These are phyloP conservation scores for Kazachstania taianensis DNA, from an alignment of 805 yeast genomes.

Conservation along the genomic window DNA sequence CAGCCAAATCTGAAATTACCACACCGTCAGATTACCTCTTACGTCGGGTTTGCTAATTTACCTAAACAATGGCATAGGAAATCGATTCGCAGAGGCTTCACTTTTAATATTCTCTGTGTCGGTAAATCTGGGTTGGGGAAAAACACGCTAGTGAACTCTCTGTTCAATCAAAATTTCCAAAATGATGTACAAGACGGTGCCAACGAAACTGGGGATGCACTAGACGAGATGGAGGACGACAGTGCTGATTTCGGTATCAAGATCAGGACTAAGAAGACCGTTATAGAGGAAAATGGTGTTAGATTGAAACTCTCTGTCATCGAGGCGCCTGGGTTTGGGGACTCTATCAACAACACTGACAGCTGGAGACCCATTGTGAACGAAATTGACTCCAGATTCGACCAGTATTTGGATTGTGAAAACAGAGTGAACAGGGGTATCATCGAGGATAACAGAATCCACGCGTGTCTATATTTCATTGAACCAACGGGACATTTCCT, in stretches of 20 bases:
- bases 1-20: slow-evolving; percentile 47
- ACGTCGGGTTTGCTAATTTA: slow-evolving; percentile 93
- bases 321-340: slow-evolving; percentile 93
- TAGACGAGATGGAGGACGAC: slow-evolving; percentile 7
- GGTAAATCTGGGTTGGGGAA: slow-evolving; percentile 92
- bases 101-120: slow-evolving; percentile 78
- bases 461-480: slow-evolving; percentile 86
- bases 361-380: slow-evolving; percentile 88
- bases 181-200: slow-evolving; percentile 1
- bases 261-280: slow-evolving; percentile 52
- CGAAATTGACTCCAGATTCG: slow-evolving; percentile 79
- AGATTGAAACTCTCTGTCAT: slow-evolving; percentile 73
- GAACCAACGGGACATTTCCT: slow-evolving; percentile 96
- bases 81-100: slow-evolving; percentile 82
- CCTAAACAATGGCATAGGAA: slow-evolving; percentile 99
- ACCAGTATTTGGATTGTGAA: slow-evolving; percentile 81
- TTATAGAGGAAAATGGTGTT: slow-evolving; percentile 90
- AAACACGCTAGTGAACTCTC: slow-evolving; percentile 81
- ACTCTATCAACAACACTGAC: slow-evolving; percentile 66
- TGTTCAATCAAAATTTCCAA: slow-evolving; percentile 58
- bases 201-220: slow-evolving; percentile 5
- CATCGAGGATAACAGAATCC: slow-evolving; percentile 74
- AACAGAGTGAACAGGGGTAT: slow-evolving; percentile 66
- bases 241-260: slow-evolving; percentile 30
- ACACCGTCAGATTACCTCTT: slow-evolving; percentile 77